Base-by-base conservation (phyloP, 192 early-diverging fungal species). In the Paraglomus occultum region DNA sequence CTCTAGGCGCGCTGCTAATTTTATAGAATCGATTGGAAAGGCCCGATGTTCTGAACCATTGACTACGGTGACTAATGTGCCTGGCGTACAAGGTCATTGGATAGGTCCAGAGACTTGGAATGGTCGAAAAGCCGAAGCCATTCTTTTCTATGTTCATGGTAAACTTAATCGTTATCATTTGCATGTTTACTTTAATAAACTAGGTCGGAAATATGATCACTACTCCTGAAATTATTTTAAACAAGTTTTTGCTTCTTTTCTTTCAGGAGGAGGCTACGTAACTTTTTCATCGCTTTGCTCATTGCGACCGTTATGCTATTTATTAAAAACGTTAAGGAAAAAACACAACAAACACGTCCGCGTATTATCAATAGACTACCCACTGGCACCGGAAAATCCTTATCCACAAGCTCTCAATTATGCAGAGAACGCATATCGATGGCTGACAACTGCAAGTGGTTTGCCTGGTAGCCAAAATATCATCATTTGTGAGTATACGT, bases 101-200 rank as follows among this genome's bases (percentile, higher is more conserved):
- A 43, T 66, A 66, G 64, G 64, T n/a, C 9, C 64, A 17, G n/a
- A 51, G 4, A 31, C 5, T 7, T 66, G 49, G 23, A 40, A 51
- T 51, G 15, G 31, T 17, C 20, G 22, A 51, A 8, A 17, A 11
- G 8, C 38, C 38, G 48, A 66, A 2, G 64, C 64, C 18, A 51
- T 31, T 40, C 18, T 66, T 12, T 66, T 66, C 38, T 66, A 66
- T n/a, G 5, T 66, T 50, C 64, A 66, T 8, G 64, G 58, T 60
- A 38, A 60, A 18, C 14, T 12, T 6, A 57, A 22, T 11, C 1
- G 11, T 1, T 15, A 4, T 22, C 31, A 15, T 15, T 22, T 15
- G 11, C 8, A 15, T 17, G 17, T 40, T 11, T 3, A 40, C n/a
- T 60, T 60, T 60, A 17, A 44, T 60, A 5, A 15, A 42, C 10